Percentiles rank a stretch among this genome's conserved stretches.
Evolutionary conservation across 345 rosid species (phyloP).

Genomic region (Rubroshorea leprosula): DNA sequence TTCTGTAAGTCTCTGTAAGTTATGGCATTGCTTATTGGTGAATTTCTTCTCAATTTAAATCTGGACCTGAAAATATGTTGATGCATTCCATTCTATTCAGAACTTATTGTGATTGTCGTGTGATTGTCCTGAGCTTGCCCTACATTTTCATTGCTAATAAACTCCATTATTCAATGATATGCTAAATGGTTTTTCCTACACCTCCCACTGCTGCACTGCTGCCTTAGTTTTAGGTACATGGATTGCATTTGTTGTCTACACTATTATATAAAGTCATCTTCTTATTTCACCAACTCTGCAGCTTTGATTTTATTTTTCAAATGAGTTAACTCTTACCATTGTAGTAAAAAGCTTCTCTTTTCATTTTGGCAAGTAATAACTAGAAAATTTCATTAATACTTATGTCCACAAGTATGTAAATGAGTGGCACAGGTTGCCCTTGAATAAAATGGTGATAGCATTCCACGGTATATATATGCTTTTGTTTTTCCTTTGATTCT

Average conservation of each 20-base stretch:
- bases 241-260: conserved; percentile 1
- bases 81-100: background rate
- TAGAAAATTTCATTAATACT: background rate
- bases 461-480: background rate
- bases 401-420: no score
- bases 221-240: background rate
- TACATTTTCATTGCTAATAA: background rate
- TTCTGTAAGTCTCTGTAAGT: no score
- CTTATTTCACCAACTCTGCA: no score
- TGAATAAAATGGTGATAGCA: background rate
- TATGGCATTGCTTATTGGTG: no score
- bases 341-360: no score
- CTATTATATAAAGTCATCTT: background rate
- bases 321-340: no score
- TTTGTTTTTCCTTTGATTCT: background rate
- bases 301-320: no score
- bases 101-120: no score
- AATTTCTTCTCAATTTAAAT: background rate
- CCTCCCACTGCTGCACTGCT: no score
- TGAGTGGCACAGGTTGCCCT: no score
- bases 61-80: conserved; percentile 2
- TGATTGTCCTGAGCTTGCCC: background rate
- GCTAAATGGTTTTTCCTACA: background rate
- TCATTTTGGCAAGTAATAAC: background rate
- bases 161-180: background rate